Percentiles rank a stretch among this genome's conserved stretches.
These are phyloP conservation scores for Alternaria arbusti DNA, from an alignment of 2,329 filamentous ascomycete genomes.

Conservation along the genomic window DNA sequence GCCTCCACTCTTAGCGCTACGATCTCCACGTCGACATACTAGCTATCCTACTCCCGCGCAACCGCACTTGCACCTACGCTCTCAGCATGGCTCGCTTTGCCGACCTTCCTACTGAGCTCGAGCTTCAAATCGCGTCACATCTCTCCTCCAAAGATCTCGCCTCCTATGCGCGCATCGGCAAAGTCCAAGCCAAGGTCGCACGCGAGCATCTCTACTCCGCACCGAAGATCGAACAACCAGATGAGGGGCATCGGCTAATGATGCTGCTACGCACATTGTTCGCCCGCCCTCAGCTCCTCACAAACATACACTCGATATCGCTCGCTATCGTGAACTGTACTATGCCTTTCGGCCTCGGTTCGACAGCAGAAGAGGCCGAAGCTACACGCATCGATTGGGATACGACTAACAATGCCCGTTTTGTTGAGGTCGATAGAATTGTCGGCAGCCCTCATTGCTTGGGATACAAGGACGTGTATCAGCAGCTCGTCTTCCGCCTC, in stretches of 20 bases:
- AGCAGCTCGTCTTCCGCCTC: background rate
- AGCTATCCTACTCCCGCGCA: background rate
- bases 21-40: background rate
- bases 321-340: background rate
- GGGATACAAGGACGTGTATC: background rate
- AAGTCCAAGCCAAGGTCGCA: background rate
- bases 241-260: background rate
- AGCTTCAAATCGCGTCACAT: background rate
- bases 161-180: background rate
- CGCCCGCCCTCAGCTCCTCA: background rate
- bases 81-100: background rate
- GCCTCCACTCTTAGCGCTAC: background rate
- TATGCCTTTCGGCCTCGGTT: background rate
- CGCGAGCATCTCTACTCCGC: background rate
- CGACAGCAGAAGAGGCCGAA: background rate
- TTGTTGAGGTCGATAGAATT: background rate
- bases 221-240: background rate
- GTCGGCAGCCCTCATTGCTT: background rate
- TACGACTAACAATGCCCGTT: background rate
- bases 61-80: background rate
- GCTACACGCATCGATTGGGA: background rate
- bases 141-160: background rate
- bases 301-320: background rate
- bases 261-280: background rate
- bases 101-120: background rate